Conservation (phyloP, 768 basidiomycete genomes). For the Tulasnella sp. region DNA sequence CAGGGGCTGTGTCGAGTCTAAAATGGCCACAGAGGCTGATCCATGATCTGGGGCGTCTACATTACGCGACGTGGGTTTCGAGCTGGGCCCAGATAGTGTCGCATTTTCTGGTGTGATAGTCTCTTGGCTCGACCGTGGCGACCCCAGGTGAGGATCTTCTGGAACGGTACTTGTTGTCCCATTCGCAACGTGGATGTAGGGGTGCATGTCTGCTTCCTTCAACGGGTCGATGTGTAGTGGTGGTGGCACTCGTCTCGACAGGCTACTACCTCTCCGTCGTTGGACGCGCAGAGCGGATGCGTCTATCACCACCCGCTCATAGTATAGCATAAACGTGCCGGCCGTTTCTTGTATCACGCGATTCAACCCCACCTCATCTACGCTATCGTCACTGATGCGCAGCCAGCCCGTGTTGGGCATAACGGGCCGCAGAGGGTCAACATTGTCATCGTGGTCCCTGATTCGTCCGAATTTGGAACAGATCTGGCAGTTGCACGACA, state of each 20-base stretch:
- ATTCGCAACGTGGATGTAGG: background rate
- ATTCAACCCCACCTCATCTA: conserved; percentile 63
- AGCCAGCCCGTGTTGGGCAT: conserved; percentile 48
- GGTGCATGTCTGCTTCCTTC: background rate
- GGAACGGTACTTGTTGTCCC: background rate
- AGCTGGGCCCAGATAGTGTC: background rate
- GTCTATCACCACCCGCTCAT: conserved; percentile 49
- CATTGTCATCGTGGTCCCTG: conserved; percentile 30
- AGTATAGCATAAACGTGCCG: conserved; percentile 85
- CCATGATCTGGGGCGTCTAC: background rate
- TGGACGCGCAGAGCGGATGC: background rate
- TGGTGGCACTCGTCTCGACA: background rate
- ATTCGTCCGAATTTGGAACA: conserved; percentile 41
- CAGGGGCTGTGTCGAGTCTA: background rate
- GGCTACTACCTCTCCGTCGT: background rate
- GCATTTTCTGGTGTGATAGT: conserved; percentile 7
- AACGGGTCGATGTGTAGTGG: background rate
- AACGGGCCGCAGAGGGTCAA: background rate
- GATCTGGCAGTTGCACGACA: conserved; percentile 35
- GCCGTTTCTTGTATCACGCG: conserved; percentile 59
- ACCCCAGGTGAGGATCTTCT: background rate
- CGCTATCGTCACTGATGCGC: conserved; percentile 74
- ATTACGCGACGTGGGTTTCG: background rate
- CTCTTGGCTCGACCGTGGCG: conserved; percentile 10
- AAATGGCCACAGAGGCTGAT: background rate